Evolutionary conservation across 208 protist genomes (phyloP).

Genomic region (Porcisia hertigi): DNA sequence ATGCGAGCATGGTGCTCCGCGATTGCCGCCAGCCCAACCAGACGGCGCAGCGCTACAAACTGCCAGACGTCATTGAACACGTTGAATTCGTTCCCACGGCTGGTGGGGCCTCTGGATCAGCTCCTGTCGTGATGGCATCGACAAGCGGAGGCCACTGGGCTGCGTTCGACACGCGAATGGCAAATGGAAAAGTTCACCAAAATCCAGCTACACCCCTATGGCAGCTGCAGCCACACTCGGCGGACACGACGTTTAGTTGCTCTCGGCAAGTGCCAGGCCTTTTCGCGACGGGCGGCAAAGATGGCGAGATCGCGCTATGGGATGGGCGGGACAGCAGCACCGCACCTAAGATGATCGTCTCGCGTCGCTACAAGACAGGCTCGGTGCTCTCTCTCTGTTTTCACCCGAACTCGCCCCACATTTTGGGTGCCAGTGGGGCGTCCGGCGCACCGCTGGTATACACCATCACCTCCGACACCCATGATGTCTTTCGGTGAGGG

Average conservation of each 20-base stretch:
- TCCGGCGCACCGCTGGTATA: constrained; percentile 89
- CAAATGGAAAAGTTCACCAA: constrained; percentile 3
- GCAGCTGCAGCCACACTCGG: constrained; percentile 62
- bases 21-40: constrained; percentile 81
- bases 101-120: constrained; percentile 16
- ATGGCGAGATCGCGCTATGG: constrained; percentile 89
- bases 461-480: constrained; percentile 84
- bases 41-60: constrained; percentile 54
- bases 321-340: constrained; percentile 48
- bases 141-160: constrained; percentile 64
- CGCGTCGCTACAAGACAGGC: constrained; percentile 80
- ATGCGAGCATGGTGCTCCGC: constrained; percentile 63
- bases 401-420: constrained; percentile 86
- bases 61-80: constrained; percentile 67
- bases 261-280: constrained; percentile 77
- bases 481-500: constrained; percentile 43
- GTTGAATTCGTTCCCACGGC: constrained; percentile 59
- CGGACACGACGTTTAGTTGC: constrained; percentile 77
- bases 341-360: constrained; percentile 49
- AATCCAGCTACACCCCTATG: constrained; percentile 37
- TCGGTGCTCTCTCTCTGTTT: constrained; percentile 82
- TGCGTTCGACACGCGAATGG: constrained; percentile 78
- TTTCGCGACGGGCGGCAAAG: constrained; percentile 88
- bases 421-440: constrained; percentile 82
- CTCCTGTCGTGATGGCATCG: constrained; percentile 57